Evolutionary conservation across 805 yeast genomes (phyloP), one percentile per base, ranked within the genome.

Genomic region (Yueomyces sp.): DNA sequence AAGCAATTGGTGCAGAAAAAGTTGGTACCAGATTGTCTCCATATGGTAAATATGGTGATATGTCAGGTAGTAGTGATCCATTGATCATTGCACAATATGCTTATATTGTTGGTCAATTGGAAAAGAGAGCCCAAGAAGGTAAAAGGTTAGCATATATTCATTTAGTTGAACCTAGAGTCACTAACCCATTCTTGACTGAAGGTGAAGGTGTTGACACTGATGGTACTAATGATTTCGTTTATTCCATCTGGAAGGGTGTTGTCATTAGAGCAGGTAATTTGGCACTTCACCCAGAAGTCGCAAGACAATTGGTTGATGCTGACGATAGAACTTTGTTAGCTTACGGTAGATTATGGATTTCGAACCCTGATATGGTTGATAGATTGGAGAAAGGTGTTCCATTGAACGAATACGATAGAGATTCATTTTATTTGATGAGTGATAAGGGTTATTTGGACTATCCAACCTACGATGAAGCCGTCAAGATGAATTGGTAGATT

Each of bases 291-390:
- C 59, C 57, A 39, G 54, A 54, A 36, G 48, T 51, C 6, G 57
- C 49, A 28, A 49, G 44, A 30, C 56, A 61, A 37, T 56, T 64
- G 28, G 63, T 63, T 27, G 49, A 52, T 4, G 19, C 19, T 19
- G 65, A 68, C 44, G 63, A 65, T 39, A 59, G 72, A 49, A 74
- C 79, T 3, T 55, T 72, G 42, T 58, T 71, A 34, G 63, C 56
- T 30, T 60, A 55, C 43, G 79, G 79, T 31, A 67, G 80, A 47
- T 62, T 59, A 45, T 75, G 66, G 55, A 68, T 72, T 41, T 58
- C 78, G 30, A 77, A 76, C 59, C 81, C 81, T 1, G 82, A 77
- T 52, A 53, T 77, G 31, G 70, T 67, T 26, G 51, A 59, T 19
- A 62, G 77, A 47, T 44, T 76, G 36, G 57, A 64, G 47, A 56